A percentile compares a stretch with the other conserved stretches of the same genome.
Conservation (phyloP, 176 grass and related monocot species). For the Phoenix dactylifera region DNA sequence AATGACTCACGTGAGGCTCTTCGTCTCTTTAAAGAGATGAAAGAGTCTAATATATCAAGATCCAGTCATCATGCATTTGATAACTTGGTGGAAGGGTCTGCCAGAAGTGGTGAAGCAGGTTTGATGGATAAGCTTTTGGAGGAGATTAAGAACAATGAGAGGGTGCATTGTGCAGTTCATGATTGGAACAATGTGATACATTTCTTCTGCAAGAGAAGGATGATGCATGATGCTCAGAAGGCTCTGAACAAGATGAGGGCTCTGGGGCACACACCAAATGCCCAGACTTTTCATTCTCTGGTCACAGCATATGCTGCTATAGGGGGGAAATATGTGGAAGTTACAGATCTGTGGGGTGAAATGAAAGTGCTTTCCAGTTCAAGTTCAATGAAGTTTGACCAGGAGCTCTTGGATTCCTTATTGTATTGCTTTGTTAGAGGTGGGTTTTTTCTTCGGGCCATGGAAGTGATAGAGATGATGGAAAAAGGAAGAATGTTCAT, state of each 20-base stretch:
- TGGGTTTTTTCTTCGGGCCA: conserved; percentile 88
- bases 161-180: conserved; percentile 49
- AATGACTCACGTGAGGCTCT: conserved; percentile 46
- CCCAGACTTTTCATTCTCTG: conserved; percentile 66
- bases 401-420: conserved; percentile 78
- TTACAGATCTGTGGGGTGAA: conserved; percentile 90
- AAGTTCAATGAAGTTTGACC: conserved; percentile 64
- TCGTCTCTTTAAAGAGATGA: conserved; percentile 56
- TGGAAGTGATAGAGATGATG: conserved; percentile 90
- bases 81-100: conserved; percentile 21
- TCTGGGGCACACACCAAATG: conserved; percentile 69
- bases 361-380: conserved; percentile 68
- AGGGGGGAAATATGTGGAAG: conserved; percentile 77
- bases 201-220: conserved; percentile 90
- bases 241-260: conserved; percentile 74
- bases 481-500: conserved; percentile 63
- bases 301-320: conserved; percentile 68
- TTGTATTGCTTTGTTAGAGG: conserved; percentile 96
- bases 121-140: conserved; percentile 60
- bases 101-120: conserved; percentile 33
- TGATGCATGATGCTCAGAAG: conserved; percentile 84
- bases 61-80: conserved; percentile 38
- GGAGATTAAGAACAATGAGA: conserved; percentile 55
- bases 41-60: conserved; percentile 44
- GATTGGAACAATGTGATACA: conserved; percentile 91